phyloP scores from a whole-genome alignment of 176 grass and related monocot species.

The Lolium rigidum region DNA sequence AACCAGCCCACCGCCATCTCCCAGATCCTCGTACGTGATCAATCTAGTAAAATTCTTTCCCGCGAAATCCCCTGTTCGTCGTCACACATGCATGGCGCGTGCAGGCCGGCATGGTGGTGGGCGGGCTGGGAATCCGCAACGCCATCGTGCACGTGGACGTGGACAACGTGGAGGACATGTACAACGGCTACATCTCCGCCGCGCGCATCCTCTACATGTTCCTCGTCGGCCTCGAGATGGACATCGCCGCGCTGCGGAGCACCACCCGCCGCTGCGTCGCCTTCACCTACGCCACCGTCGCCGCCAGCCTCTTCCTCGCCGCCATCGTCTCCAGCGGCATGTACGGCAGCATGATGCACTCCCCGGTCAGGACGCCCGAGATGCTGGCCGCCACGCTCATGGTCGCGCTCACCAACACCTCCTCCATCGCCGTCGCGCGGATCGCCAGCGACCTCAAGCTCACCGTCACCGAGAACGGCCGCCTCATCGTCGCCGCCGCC shows the following conservation, averaged over 20 bases:
- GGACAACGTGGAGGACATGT: conserved; percentile 63
- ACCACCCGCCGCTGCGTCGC: conserved; percentile 34
- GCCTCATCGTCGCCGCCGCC: conserved; percentile 39
- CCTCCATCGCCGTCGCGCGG: conserved; percentile 26
- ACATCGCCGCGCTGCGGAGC: conserved; percentile 50
- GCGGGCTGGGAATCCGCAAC: conserved; percentile 48
- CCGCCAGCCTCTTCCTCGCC: conserved; percentile 46
- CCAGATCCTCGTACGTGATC: conserved; percentile 56
- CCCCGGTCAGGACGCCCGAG: conserved; percentile 53
- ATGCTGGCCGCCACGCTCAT: conserved; percentile 61
- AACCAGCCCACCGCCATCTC: conserved; percentile 53
- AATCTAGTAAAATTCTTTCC: not conserved
- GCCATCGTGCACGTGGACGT: conserved; percentile 58
- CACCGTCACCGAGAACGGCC: conserved; percentile 50
- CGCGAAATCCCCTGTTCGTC: not conserved
- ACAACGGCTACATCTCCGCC: conserved; percentile 33
- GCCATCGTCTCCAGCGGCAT: conserved; percentile 50
- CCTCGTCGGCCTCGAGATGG: conserved; percentile 50
- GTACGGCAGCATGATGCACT: conserved; percentile 77
- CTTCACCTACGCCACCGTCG: conserved; percentile 56
- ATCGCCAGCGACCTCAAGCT: conserved; percentile 51
- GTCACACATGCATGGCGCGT: not conserved
- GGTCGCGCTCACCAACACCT: conserved; percentile 48
- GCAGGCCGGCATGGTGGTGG: conserved; percentile 45
- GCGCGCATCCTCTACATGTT: conserved; percentile 55